A percentile compares a stretch with the other conserved stretches of the same genome.
Evolutionary conservation across 179 eudicot genomes (phyloP).

Genomic region (Silene noctiflora): DNA sequence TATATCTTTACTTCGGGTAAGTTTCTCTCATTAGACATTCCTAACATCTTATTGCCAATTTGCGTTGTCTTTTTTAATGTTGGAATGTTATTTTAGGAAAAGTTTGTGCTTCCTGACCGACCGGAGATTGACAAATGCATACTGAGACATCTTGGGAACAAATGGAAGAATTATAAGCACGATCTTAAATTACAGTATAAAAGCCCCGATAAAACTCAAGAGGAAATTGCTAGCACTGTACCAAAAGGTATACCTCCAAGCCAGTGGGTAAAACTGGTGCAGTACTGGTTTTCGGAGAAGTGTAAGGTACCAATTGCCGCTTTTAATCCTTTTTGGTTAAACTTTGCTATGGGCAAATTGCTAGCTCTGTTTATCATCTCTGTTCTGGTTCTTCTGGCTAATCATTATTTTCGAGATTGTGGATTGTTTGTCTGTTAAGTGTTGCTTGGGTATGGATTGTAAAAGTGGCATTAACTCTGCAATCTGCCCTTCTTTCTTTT

Average conservation of each 20-base stretch:
- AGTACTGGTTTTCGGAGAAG: conserved; percentile 38
- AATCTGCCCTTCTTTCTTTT: not conserved
- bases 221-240: conserved; percentile 32
- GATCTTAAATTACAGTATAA: conserved; percentile 33
- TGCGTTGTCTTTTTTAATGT: conserved; percentile 1
- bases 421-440: not conserved
- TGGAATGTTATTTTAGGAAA: conserved; percentile 27
- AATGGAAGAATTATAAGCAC: conserved; percentile 32
- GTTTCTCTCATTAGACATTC: conserved; percentile 4
- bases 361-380: conserved; percentile 4
- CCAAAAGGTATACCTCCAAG: conserved; percentile 30
- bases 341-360: not conserved
- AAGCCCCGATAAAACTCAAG: conserved; percentile 30
- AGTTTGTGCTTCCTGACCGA: conserved; percentile 31
- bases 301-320: conserved; percentile 19
- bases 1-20: conserved; percentile 33
- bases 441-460: not conserved
- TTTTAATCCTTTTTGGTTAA: not conserved
- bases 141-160: conserved; percentile 36
- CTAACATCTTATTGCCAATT: not conserved
- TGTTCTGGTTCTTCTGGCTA: not conserved
- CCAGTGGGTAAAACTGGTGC: conserved; percentile 39
- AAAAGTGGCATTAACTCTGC: not conserved
- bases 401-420: not conserved
- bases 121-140: conserved; percentile 29